Evolutionary conservation across 345 rosid genomes (phyloP), one percentile per base, ranked within the genome.

Genomic region (Geranium brycei): DNA sequence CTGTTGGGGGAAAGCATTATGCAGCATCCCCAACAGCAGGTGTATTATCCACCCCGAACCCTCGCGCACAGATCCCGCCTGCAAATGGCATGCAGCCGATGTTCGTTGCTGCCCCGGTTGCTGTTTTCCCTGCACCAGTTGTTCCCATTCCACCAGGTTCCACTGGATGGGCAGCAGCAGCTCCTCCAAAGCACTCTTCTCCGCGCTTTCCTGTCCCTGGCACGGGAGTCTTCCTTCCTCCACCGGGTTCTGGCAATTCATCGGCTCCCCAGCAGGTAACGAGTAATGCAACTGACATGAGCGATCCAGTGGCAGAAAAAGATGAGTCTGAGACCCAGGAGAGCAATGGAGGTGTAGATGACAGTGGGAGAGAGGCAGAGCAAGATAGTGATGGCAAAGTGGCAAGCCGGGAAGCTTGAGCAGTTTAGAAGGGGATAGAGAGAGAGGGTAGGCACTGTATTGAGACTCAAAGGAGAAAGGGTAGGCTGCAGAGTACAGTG

Each of bases 181-280:
- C 84, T 67, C 77, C 87, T 66, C 79, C 84, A 41, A 79, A 81
- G 72, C 97, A 84, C 70, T 79, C 84, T 62, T 59, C 91, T 56
- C 79, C 85, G 58, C 82, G 89, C 31, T 75, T 80, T 66, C 86
- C 82, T 47, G 69, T 76, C 59, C 89, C 95, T n/a, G 97, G 97
- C 18, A 93, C 99, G 0, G 97, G 99, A 60, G 99, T 90, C 58
- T 93, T 90, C 80, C 91, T 93, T 68, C 99, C 99, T 75, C 95
- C 90, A 35, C 64, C 74, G 1, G 85, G 86, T 61, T 72, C 83
- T 2, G 85, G 81, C 19, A 72, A 71, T 62, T 73, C 80, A 19
- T 63, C 80, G 56, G 62, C 87, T 55, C 76, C 78, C 1, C 64
- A 47, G 64, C 82, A 69, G 67, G 17, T 73, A 58, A 35, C 68